phyloP scores from a whole-genome alignment of 805 yeast species.

The Candida pini region DNA sequence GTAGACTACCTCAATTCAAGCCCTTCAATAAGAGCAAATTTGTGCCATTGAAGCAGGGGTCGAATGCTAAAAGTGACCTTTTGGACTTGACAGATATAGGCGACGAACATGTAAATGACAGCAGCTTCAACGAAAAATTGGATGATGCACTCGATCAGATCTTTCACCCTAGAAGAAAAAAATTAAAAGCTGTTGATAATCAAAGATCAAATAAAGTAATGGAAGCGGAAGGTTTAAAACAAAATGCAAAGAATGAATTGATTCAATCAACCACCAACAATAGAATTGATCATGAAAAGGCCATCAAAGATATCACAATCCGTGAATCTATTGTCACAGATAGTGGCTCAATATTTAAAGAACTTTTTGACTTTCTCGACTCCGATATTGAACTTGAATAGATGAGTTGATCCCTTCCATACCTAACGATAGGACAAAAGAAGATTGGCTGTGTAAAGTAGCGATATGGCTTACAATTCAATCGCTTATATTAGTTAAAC shows the following conservation, averaged over 20 bases:
- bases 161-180: slow-evolving; percentile 1
- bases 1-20: background rate
- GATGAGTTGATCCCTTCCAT: slow-evolving; percentile 1
- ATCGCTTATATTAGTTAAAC: no score
- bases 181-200: background rate
- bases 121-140: slow-evolving; percentile 1
- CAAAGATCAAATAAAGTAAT: no score
- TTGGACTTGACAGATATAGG: background rate
- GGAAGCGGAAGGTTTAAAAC: no score
- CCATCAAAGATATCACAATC: no score
- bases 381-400: slow-evolving; percentile 23
- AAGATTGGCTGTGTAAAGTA: no score
- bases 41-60: no score
- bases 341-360: no score
- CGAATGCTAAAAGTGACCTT: no score
- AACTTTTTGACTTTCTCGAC: slow-evolving; percentile 17
- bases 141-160: background rate
- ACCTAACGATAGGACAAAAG: no score
- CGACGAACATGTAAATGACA: background rate
- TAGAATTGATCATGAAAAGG: background rate
- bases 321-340: no score
- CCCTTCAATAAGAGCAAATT: background rate
- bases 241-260: background rate
- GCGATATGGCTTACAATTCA: no score
- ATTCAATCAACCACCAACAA: no score